These are phyloP conservation scores for Inga oerstediana DNA, from an alignment of 306 rosid species.

Conservation along the genomic window DNA sequence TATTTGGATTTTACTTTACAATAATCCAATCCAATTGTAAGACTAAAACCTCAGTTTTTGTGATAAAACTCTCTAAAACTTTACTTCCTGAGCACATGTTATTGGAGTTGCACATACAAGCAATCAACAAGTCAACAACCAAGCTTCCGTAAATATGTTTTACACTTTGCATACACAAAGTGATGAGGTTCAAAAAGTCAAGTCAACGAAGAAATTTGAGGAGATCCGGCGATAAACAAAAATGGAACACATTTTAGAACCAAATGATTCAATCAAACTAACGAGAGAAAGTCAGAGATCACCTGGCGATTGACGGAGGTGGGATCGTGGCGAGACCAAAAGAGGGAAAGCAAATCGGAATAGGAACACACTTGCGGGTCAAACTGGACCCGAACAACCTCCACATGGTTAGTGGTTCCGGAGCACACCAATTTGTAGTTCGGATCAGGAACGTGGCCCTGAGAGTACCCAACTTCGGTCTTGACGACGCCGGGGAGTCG, in stretches of 20 bases:
- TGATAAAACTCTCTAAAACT: background rate
- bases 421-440: conserved; percentile 65
- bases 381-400: conserved; percentile 76
- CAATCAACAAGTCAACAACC: background rate
- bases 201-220: background rate
- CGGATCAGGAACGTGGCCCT: conserved; percentile 70
- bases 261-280: background rate
- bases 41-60: background rate
- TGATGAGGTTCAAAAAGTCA: background rate
- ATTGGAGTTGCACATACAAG: background rate
- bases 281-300: background rate
- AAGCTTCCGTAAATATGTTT: too few relatives aligned
- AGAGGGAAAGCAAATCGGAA: conserved; percentile 52
- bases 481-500: conserved; percentile 68
- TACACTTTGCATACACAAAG: background rate
- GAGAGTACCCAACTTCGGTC: conserved; percentile 88
- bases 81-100: background rate
- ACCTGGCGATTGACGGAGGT: conserved; percentile 81
- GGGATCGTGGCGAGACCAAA: conserved; percentile 85
- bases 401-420: conserved; percentile 71
- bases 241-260: background rate
- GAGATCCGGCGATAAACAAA: background rate
- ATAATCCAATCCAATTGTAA: background rate
- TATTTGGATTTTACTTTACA: background rate
- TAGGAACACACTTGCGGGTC: conserved; percentile 72